Evolutionary conservation across 768 basidiomycete species (phyloP).

Genomic region (Hortiboletus campestris): DNA sequence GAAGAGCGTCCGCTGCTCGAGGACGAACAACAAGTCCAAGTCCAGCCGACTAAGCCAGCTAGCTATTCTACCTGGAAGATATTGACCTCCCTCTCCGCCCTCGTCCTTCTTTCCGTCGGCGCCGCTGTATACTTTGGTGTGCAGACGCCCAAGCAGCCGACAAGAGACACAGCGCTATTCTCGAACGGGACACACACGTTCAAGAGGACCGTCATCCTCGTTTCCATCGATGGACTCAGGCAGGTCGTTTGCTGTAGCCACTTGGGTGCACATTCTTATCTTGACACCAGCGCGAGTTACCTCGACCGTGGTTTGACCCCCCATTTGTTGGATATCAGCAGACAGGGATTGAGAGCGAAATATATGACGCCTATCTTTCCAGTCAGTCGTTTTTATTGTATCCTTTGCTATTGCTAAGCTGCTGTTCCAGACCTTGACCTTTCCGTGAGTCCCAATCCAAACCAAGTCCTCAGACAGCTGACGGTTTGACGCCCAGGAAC

Average conservation of each 20-base stretch:
- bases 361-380: slow-evolving; percentile 88
- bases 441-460: slow-evolving; percentile 60
- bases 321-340: slow-evolving; percentile 75
- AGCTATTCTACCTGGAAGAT: slow-evolving; percentile 5
- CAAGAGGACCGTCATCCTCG: slow-evolving; percentile 75
- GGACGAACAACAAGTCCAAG: slow-evolving; percentile 9
- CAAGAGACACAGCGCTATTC: slow-evolving; percentile 32
- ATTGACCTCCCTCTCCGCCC: slow-evolving; percentile 8
- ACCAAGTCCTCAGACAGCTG: neutral
- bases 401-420: neutral
- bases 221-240: slow-evolving; percentile 88
- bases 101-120: slow-evolving; percentile 16
- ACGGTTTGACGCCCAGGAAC: slow-evolving; percentile 49
- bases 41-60: neutral
- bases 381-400: slow-evolving; percentile 46
- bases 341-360: slow-evolving; percentile 83
- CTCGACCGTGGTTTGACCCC: slow-evolving; percentile 84
- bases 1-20: slow-evolving; percentile 29
- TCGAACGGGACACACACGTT: slow-evolving; percentile 86
- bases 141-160: neutral
- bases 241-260: slow-evolving; percentile 27
- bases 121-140: slow-evolving; percentile 10
- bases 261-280: slow-evolving; percentile 1
- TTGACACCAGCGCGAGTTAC: slow-evolving; percentile 67
- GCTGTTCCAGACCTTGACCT: slow-evolving; percentile 69